phyloP scores from a whole-genome alignment of 192 early-diverging fungal genomes.

The Martensiomyces pterosporus region DNA sequence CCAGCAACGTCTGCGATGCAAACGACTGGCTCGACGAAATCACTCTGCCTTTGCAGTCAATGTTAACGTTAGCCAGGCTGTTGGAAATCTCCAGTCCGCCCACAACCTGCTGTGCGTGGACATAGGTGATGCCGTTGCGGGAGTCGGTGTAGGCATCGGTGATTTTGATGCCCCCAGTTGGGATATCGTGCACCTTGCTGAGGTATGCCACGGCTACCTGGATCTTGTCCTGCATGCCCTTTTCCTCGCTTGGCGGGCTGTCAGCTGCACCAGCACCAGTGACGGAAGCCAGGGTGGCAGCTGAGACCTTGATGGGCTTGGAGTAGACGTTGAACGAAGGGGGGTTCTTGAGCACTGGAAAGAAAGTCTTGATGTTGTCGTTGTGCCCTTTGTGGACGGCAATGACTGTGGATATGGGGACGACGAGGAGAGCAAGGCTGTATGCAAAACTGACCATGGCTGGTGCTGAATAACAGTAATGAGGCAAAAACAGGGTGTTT shows the following conservation, averaged over 20 bases:
- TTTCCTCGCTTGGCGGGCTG: not conserved
- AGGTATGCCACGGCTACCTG: not conserved
- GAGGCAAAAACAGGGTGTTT: no score
- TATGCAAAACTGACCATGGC: not conserved
- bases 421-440: not conserved
- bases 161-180: not conserved
- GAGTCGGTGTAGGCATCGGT: constrained; percentile 22
- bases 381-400: not conserved
- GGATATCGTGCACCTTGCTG: not conserved
- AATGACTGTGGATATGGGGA: not conserved
- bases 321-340: constrained; percentile 16
- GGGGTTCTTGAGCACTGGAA: constrained; percentile 9
- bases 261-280: constrained; percentile 1
- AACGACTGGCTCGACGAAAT: constrained; percentile 49
- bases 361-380: constrained; percentile 10
- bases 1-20: not conserved
- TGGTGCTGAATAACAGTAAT: no score
- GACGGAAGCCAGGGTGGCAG: constrained; percentile 1
- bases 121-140: constrained; percentile 57
- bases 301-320: constrained; percentile 1
- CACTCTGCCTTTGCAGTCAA: constrained; percentile 28
- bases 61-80: constrained; percentile 60
- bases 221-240: not conserved
- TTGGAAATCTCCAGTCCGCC: constrained; percentile 57
- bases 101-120: constrained; percentile 56